A percentile compares a stretch with the other conserved stretches of the same genome.
Conservation (phyloP, 495 filamentous ascomycete species). For the Penicillium desertorum region DNA sequence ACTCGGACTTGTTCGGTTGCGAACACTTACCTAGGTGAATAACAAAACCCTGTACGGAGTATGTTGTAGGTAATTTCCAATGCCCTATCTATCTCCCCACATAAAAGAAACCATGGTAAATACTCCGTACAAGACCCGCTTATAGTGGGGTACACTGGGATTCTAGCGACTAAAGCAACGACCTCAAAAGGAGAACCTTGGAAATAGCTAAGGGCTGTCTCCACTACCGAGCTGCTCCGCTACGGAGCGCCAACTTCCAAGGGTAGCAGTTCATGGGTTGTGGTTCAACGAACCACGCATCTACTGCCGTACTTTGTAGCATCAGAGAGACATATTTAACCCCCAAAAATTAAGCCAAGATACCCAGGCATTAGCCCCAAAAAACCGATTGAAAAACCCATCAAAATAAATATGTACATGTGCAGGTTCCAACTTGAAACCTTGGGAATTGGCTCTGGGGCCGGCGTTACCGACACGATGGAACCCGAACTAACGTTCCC, state of each 20-base stretch:
- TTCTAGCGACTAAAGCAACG: slow-evolving; percentile 3
- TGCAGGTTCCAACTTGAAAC: neutral
- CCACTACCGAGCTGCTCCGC: slow-evolving; percentile 4
- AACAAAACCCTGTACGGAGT: neutral
- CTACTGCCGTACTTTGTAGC: neutral
- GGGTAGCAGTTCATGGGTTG: neutral
- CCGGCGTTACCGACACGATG: slow-evolving; percentile 29
- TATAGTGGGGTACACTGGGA: neutral
- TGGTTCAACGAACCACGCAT: neutral
- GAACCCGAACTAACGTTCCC: slow-evolving; percentile 27
- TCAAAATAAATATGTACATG: neutral
- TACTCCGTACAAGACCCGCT: neutral
- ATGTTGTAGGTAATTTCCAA: neutral
- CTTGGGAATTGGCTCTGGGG: slow-evolving; percentile 18
- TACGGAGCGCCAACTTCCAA: neutral
- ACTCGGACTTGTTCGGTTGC: neutral
- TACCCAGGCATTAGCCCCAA: neutral
- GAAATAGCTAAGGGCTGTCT: neutral
- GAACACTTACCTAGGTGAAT: neutral
- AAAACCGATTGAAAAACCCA: neutral
- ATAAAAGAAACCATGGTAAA: neutral
- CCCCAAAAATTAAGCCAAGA: neutral
- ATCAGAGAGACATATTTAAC: no score
- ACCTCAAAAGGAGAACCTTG: neutral
- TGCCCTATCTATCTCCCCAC: neutral